Percentiles rank a stretch among this genome's conserved stretches.
Conservation (phyloP, 1,284 basidiomycete species). For the Peniophora sp. region DNA sequence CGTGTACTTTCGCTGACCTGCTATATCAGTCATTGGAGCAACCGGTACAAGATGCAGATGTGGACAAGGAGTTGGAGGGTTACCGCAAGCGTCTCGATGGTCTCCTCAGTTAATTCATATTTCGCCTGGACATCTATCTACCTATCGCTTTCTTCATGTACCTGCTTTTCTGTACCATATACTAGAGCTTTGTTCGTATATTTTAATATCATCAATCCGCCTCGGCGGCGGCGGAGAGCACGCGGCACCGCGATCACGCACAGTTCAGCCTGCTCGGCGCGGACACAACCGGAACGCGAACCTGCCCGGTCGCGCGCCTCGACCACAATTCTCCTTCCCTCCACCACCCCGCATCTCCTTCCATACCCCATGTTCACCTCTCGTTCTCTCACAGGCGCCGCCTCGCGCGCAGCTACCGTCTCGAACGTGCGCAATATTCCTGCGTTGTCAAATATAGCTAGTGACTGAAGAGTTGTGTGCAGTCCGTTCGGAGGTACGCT, state of each 20-base stretch:
- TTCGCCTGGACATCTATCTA: neutral
- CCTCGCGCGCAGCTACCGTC: neutral
- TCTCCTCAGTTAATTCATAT: slow-evolving; percentile 46
- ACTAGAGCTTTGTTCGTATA: too few relatives aligned
- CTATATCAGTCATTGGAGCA: slow-evolving; percentile 41
- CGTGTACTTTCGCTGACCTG: slow-evolving; percentile 2
- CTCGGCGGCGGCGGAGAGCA: too few relatives aligned
- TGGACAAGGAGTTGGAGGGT: slow-evolving; percentile 78
- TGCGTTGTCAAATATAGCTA: neutral
- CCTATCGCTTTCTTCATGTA: neutral
- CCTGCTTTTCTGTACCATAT: neutral
- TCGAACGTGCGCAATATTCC: neutral
- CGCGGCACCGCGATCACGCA: too few relatives aligned
- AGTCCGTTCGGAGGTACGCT: slow-evolving; percentile 60
- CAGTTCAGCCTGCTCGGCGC: too few relatives aligned
- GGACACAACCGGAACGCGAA: too few relatives aligned
- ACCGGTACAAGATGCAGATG: slow-evolving; percentile 69
- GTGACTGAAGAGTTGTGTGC: neutral
- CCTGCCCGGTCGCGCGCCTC: too few relatives aligned
- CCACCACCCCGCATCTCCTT: neutral
- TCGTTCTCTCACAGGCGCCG: neutral
- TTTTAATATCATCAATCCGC: too few relatives aligned
- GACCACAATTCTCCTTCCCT: neutral
- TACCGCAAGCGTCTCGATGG: slow-evolving; percentile 84
- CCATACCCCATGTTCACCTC: slow-evolving; percentile 2